A percentile compares a stretch with the other conserved stretches of the same genome.
Conservation (phyloP, 176 grass and related monocot genomes). For the Cenchrus purpureus region DNA sequence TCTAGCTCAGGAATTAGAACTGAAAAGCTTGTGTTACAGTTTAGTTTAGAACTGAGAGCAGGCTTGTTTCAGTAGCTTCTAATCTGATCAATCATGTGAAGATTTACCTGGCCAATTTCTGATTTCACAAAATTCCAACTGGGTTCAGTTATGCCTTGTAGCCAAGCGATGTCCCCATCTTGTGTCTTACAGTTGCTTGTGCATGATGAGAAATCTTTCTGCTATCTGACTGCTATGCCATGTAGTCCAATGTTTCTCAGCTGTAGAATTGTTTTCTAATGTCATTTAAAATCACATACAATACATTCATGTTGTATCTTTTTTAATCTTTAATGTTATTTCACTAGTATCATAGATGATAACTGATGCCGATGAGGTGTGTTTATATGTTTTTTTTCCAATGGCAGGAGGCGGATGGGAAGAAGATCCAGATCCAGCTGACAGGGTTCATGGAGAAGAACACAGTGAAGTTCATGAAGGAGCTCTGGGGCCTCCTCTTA, state of each 20-base stretch:
- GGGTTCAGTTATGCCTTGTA: not conserved
- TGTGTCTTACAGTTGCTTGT: slow-evolving; percentile 5
- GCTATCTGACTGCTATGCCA: not conserved
- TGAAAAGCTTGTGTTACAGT: not conserved
- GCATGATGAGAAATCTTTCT: not conserved
- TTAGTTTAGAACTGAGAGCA: not conserved
- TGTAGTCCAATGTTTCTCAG: not conserved
- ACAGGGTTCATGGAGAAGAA: slow-evolving; percentile 99
- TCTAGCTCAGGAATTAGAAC: not conserved
- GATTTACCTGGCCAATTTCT: not conserved
- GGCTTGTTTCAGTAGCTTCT: not conserved
- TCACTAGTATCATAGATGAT: not conserved
- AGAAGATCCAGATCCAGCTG: slow-evolving; percentile 93
- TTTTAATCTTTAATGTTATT: not conserved
- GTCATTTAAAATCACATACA: not conserved
- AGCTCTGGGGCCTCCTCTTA: slow-evolving; percentile 84
- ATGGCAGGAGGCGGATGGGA: slow-evolving; percentile 77
- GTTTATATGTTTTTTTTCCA: slow-evolving; percentile 3
- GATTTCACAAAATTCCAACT: slow-evolving; percentile 10
- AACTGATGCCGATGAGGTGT: not conserved
- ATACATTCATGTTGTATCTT: not conserved
- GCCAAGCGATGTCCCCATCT: not conserved
- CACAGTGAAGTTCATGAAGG: slow-evolving; percentile 93
- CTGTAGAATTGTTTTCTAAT: not conserved
- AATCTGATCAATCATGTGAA: not conserved